Evolutionary conservation across 805 yeast species (phyloP).

Genomic region (Lipomyces sp.): DNA sequence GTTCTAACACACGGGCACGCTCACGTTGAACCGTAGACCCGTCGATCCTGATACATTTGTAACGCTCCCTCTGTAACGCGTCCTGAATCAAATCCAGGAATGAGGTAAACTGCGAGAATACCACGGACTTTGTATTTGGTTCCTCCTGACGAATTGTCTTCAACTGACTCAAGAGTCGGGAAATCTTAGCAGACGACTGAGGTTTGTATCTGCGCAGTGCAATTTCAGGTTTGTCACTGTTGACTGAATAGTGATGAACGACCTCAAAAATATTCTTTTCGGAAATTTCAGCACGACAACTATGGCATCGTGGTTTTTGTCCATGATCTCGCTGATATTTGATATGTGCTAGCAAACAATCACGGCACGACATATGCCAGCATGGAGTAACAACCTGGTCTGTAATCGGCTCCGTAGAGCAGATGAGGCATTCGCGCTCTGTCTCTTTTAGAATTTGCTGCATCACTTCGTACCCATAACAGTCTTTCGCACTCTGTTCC

Average conservation of each 20-base stretch:
- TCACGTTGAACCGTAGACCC: constrained; percentile 74
- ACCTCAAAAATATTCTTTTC: constrained; percentile 56
- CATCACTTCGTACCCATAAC: constrained; percentile 41
- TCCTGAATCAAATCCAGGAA: constrained; percentile 74
- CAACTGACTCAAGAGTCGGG: constrained; percentile 67
- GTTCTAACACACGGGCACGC: constrained; percentile 62
- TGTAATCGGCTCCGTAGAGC: constrained; percentile 66
- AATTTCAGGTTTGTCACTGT: constrained; percentile 38
- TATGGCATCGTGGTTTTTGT: constrained; percentile 66
- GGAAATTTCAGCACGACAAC: constrained; percentile 66
- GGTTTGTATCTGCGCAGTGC: constrained; percentile 43
- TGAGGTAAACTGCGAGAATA: constrained; percentile 88
- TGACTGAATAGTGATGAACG: constrained; percentile 39
- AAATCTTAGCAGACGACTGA: constrained; percentile 69
- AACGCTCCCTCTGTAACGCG: constrained; percentile 59
- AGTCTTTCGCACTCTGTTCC: constrained; percentile 25
- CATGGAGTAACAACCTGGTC: constrained; percentile 72
- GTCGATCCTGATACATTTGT: constrained; percentile 72
- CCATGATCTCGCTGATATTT: constrained; percentile 62
- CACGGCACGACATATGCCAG: constrained; percentile 77
- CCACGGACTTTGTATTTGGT: constrained; percentile 75
- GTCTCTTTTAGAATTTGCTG: constrained; percentile 44
- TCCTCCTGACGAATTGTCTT: constrained; percentile 57
- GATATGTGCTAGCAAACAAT: constrained; percentile 75
- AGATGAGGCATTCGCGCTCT: constrained; percentile 79